phyloP scores from a whole-genome alignment of 257 asterid species.

The Nicotiana noctiflora region DNA sequence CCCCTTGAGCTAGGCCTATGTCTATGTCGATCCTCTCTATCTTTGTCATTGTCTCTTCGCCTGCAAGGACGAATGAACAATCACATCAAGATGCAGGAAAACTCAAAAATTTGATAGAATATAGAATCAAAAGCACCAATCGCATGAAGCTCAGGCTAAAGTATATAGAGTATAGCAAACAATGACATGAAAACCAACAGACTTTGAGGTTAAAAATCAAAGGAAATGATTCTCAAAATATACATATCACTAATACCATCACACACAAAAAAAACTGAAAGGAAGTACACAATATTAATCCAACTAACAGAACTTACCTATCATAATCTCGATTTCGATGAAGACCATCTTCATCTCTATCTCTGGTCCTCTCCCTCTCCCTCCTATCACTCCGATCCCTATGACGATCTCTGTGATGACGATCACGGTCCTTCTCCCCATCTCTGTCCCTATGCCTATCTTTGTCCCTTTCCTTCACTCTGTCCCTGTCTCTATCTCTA shows the following conservation, averaged over 20 bases:
- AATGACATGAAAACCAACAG: not conserved
- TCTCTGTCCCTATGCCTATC: conserved; percentile 47
- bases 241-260: not conserved
- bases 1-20: conserved; percentile 61
- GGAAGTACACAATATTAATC: not conserved
- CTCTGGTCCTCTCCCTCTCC: conserved; percentile 65
- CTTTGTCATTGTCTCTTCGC: conserved; percentile 62
- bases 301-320: conserved; percentile 36
- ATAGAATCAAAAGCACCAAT: not conserved
- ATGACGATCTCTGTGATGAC: conserved; percentile 58
- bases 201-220: not conserved
- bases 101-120: not conserved
- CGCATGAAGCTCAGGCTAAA: not conserved
- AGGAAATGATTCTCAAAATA: not conserved
- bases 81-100: not conserved
- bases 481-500: conserved; percentile 24
- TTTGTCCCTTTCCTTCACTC: conserved; percentile 26
- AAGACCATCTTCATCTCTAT: conserved; percentile 55
- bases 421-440: conserved; percentile 56
- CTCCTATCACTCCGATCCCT: conserved; percentile 67
- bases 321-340: conserved; percentile 59
- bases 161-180: not conserved
- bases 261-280: not conserved
- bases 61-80: conserved; percentile 26
- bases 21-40: conserved; percentile 60